phyloP scores from a whole-genome alignment of 225 moss, liverwort and hornwort genomes.

The Rhytidiadelphus loreus region DNA sequence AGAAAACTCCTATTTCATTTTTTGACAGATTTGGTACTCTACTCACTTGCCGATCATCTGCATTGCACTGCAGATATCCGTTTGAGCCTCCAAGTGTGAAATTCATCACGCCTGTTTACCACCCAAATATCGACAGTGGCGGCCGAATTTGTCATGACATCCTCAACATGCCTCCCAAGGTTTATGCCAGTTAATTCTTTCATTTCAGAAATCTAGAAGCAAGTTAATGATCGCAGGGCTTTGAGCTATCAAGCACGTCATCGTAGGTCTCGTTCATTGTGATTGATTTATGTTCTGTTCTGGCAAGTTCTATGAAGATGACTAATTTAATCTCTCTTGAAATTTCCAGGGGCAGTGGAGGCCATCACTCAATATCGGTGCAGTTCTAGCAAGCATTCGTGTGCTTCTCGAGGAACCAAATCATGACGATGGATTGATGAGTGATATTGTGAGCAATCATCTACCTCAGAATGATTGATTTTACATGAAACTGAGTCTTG shows the following conservation, averaged over 20 bases:
- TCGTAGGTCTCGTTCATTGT: neutral
- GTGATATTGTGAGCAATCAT: slow-evolving; percentile 66
- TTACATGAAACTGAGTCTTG: neutral
- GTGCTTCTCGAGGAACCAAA: slow-evolving; percentile 81
- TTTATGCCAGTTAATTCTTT: neutral
- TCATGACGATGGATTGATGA: slow-evolving; percentile 88
- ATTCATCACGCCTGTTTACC: slow-evolving; percentile 77
- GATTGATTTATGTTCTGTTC: neutral
- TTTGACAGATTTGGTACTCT: neutral
- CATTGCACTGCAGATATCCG: slow-evolving; percentile 54
- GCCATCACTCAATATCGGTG: slow-evolving; percentile 74
- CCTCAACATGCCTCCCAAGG: slow-evolving; percentile 95
- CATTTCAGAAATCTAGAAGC: neutral
- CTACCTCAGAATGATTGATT: neutral
- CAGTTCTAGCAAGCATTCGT: slow-evolving; percentile 76
- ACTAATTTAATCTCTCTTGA: neutral
- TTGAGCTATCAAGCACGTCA: neutral
- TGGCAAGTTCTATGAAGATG: neutral
- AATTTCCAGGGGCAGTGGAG: slow-evolving; percentile 71
- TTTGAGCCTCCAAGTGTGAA: slow-evolving; percentile 85
- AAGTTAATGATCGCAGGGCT: neutral
- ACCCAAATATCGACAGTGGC: slow-evolving; percentile 83
- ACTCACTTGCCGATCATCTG: neutral
- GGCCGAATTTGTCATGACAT: slow-evolving; percentile 88
- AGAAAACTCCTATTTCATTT: neutral